phyloP scores from a whole-genome alignment of 1,284 basidiomycete genomes.

The Crepidotus sp. region DNA sequence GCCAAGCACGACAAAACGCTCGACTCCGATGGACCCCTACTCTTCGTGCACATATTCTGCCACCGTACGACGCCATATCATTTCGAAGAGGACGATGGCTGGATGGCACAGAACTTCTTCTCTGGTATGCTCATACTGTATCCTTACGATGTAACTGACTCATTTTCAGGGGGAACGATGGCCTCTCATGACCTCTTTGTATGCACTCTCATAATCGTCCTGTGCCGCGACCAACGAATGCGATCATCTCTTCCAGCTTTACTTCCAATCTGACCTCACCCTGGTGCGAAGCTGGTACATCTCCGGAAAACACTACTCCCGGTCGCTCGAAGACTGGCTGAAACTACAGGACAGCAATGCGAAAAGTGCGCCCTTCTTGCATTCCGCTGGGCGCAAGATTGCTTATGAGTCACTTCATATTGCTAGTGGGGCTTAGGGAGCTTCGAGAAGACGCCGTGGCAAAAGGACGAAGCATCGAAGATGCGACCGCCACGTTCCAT shows the following conservation, averaged over 20 bases:
- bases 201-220: background rate
- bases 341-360: constrained; percentile 48
- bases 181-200: constrained; percentile 62
- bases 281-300: constrained; percentile 57
- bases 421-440: constrained; percentile 40
- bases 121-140: constrained; percentile 39
- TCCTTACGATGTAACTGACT: constrained; percentile 1
- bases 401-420: constrained; percentile 13
- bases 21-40: constrained; percentile 34
- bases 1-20: constrained; percentile 13
- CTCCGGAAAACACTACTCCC: constrained; percentile 60
- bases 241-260: constrained; percentile 31
- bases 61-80: constrained; percentile 63
- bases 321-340: constrained; percentile 66
- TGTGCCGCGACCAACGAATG: background rate
- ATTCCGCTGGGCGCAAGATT: background rate
- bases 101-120: constrained; percentile 78
- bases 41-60: constrained; percentile 76
- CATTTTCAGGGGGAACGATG: constrained; percentile 49
- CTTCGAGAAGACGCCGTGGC: constrained; percentile 41
- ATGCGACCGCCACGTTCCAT: constrained; percentile 57
- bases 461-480: constrained; percentile 38
- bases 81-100: constrained; percentile 65
- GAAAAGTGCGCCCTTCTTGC: constrained; percentile 23
- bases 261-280: constrained; percentile 63